These are phyloP conservation scores for Larix sibirica DNA, from an alignment of 83 land plant species.

Conservation along the genomic window DNA sequence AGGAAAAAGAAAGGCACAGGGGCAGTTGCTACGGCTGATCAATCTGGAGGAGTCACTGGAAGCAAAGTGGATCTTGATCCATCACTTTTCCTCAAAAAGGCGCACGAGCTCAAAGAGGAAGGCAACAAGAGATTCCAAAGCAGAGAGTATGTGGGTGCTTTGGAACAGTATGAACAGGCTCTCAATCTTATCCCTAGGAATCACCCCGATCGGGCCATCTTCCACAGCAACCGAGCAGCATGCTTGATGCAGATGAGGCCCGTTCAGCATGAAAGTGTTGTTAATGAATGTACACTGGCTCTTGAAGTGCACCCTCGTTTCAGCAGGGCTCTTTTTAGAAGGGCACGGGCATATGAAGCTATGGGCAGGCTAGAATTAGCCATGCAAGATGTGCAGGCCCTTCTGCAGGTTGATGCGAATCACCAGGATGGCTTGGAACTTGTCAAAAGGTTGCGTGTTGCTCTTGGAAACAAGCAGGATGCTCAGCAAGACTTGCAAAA, in stretches of 20 bases:
- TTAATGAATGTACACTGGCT: conserved; percentile 73
- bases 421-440: conserved; percentile 73
- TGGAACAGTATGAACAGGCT: conserved; percentile 69
- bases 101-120: conserved; percentile 83
- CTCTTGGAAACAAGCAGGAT: conserved; percentile 40
- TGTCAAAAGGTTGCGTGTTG: conserved; percentile 48
- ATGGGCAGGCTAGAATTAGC: conserved; percentile 62
- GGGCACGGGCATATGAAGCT: conserved; percentile 80
- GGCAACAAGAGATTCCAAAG: conserved; percentile 71
- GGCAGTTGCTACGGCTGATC: conserved; percentile 5
- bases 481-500: conserved; percentile 43
- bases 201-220: conserved; percentile 78
- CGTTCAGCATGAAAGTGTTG: conserved; percentile 58
- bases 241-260: conserved; percentile 89
- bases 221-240: conserved; percentile 85
- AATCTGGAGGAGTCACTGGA: conserved; percentile 8
- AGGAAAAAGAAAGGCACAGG: conserved; percentile 36
- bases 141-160: conserved; percentile 67
- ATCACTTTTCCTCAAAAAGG: conserved; percentile 54
- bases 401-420: conserved; percentile 55
- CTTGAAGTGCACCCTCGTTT: conserved; percentile 70
- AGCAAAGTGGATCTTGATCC: conserved; percentile 38
- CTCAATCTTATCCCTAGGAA: conserved; percentile 56
- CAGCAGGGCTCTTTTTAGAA: conserved; percentile 71
- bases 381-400: conserved; percentile 53